A percentile compares a stretch with the other conserved stretches of the same genome.
Conservation (phyloP, 1,139 yeast species). For the Sugiyamaella neomexicana region DNA sequence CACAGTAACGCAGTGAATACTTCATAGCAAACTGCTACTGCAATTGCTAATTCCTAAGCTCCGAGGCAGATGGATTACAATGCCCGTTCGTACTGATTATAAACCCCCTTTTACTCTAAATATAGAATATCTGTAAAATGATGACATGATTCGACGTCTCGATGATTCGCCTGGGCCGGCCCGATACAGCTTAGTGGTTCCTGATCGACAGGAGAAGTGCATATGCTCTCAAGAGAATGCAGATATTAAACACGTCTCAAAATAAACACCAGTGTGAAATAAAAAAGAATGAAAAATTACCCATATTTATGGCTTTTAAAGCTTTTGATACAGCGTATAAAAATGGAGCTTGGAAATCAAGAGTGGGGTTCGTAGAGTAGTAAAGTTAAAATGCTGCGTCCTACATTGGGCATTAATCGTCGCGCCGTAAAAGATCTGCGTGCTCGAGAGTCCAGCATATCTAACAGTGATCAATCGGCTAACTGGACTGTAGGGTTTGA, state of each 20-base stretch:
- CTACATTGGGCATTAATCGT: slow-evolving; percentile 6
- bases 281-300: not conserved
- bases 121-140: not conserved
- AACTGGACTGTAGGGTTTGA: not conserved
- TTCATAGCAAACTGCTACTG: not conserved
- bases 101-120: not conserved
- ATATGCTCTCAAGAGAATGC: not conserved
- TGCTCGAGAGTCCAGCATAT: not conserved
- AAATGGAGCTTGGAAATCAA: no score
- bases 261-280: not conserved
- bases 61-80: not conserved
- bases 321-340: not conserved
- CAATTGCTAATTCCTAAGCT: not conserved
- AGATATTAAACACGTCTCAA: not conserved
- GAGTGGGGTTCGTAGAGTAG: no score
- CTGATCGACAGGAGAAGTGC: not conserved
- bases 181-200: not conserved
- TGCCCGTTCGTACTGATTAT: no score
- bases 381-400: no score
- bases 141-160: not conserved
- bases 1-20: not conserved
- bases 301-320: not conserved
- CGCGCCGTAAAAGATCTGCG: not conserved
- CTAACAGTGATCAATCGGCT: slow-evolving; percentile 2
- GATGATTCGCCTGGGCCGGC: not conserved